Base-by-base conservation (phyloP, 805 yeast species). In the Yarrowia sp. region DNA sequence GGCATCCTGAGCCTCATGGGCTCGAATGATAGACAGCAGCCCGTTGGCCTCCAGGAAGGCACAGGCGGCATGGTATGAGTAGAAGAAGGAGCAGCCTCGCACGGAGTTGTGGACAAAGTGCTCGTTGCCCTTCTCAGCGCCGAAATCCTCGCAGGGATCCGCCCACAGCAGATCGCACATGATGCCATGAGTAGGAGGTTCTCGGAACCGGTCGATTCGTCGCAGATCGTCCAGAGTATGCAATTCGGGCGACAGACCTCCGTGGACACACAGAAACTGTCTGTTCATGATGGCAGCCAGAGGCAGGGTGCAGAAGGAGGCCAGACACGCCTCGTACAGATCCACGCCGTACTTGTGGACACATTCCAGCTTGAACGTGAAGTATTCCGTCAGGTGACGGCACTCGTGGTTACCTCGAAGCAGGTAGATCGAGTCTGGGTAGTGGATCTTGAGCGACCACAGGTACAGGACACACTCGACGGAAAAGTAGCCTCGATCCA, bases 151-250 rank as follows among this genome's bases (percentile, higher is more conserved):
- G 77, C 92, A 97, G 1, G 99, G 99, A 78, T 95, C 99, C 0
- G 98, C 91, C 99, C 99, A 95, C 70, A 95, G 82, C 75, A 95
- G 82, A 76, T 95, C 99, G 97, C 94, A 94, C 78, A 94, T 97
- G 45, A 92, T 82, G 10, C 98, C 98, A 65, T 90, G 91, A 73
- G 89, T 86, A 55, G 97, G 94, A 32, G 98, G 98, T 78, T 91
- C 97, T 32, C 86, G 81, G 77, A 90, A 89, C 69, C 97, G 83
- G 73, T 92, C 85, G 70, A 89, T 82, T 40, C 84, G 81, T 72
- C 89, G 87, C 72, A 95, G 86, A 71, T 94, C 97, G 26, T 88
- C 87, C 48, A 95, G 75, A 0, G 87, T 86, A 19, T 90, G 85
- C 46, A 82, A 81, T 71, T 90, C 92, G 73, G 89, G 85, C 63